phyloP scores from a whole-genome alignment of 2,329 filamentous ascomycete species.

The Thielaviopsis euricoi region DNA sequence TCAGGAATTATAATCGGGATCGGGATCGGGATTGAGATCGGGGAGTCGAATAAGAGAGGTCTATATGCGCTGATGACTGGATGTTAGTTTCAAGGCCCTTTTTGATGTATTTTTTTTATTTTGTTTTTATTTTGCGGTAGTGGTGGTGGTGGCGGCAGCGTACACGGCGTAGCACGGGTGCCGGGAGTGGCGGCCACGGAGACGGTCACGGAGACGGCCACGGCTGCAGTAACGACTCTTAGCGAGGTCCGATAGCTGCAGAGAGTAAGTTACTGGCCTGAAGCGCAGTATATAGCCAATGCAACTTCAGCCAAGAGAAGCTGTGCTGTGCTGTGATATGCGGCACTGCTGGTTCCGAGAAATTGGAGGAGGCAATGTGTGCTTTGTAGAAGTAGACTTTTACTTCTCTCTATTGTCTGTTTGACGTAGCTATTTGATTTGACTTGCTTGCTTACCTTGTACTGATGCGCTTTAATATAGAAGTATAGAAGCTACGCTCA shows the following conservation, averaged over 20 bases:
- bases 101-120: not conserved
- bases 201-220: not conserved
- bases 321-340: no score
- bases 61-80: not conserved
- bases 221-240: not conserved
- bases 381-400: not conserved
- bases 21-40: no score
- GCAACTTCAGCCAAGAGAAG: no score
- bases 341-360: not conserved
- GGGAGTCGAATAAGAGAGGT: not conserved
- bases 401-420: no score
- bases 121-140: no score
- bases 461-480: slow-evolving; percentile 6
- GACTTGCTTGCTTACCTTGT: not conserved
- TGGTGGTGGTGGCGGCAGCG: no score
- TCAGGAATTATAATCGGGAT: no score
- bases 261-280: not conserved
- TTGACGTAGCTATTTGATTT: no score
- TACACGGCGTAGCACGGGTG: no score
- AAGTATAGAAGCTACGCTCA: slow-evolving; percentile 6
- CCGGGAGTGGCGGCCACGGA: not conserved
- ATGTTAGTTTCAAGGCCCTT: not conserved
- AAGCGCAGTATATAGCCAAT: not conserved
- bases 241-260: not conserved
- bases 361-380: not conserved